phyloP scores from a whole-genome alignment of 495 filamentous ascomycete species.

The Collariella sp. region DNA sequence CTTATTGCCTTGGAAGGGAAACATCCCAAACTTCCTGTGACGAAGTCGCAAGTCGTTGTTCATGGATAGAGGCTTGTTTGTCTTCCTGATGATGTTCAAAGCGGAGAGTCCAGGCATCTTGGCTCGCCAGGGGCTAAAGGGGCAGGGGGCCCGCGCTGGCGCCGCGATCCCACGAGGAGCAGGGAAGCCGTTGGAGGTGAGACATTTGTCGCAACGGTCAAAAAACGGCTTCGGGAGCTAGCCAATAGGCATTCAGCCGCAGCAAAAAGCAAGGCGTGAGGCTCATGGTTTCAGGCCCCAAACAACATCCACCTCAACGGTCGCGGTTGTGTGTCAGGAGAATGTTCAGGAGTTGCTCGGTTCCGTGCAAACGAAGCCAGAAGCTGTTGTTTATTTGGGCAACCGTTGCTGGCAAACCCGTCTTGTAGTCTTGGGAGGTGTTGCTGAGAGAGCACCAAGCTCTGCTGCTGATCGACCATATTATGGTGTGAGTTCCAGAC shows the following conservation, averaged over 20 bases:
- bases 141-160: not conserved
- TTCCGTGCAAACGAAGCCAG: too few species aligned
- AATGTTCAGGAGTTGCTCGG: too few species aligned
- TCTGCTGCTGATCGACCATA: too few species aligned
- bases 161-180: not conserved
- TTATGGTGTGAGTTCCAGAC: too few species aligned
- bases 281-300: constrained; percentile 1
- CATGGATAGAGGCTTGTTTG: not conserved
- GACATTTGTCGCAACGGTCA: constrained; percentile 19
- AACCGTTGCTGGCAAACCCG: too few species aligned
- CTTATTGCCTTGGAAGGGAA: not conserved
- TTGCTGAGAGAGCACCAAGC: too few species aligned
- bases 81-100: not conserved
- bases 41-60: not conserved
- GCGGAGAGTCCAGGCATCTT: not conserved
- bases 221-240: constrained; percentile 5
- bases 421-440: too few species aligned
- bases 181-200: constrained; percentile 10
- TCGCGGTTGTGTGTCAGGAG: too few species aligned
- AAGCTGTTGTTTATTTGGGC: too few species aligned
- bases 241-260: constrained; percentile 3
- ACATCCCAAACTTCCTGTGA: not conserved
- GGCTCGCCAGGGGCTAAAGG: not conserved
- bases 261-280: not conserved
- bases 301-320: not conserved